phyloP scores from a whole-genome alignment of 2,329 filamentous ascomycete species.

The Fusarium sp. region DNA sequence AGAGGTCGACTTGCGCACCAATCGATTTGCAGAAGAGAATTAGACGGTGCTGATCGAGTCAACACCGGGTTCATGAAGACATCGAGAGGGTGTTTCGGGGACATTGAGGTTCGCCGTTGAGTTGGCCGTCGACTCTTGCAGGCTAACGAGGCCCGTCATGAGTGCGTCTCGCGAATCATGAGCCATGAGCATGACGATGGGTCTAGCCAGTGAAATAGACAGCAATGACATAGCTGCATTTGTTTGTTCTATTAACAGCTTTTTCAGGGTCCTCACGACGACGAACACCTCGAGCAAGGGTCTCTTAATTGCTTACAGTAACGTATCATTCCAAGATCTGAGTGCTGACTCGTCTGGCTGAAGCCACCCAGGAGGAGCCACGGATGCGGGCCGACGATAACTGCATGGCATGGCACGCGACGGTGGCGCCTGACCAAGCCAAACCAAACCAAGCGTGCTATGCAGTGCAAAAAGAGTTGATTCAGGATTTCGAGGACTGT shows the following conservation, averaged over 20 bases:
- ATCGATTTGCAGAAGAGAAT: slow-evolving; percentile 12
- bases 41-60: slow-evolving; percentile 18
- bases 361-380: slow-evolving; percentile 20
- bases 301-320: slow-evolving; percentile 24
- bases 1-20: slow-evolving; percentile 28
- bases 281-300: slow-evolving; percentile 14
- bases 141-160: background rate
- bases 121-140: background rate
- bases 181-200: background rate
- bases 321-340: slow-evolving; percentile 34
- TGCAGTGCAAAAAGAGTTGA: background rate
- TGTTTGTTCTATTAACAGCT: slow-evolving; percentile 8
- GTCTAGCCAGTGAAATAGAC: background rate
- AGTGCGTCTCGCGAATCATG: background rate
- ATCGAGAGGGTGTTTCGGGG: background rate
- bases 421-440: background rate
- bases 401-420: slow-evolving; percentile 23
- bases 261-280: slow-evolving; percentile 7
- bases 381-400: slow-evolving; percentile 17
- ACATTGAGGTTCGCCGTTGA: background rate
- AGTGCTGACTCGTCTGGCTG: slow-evolving; percentile 24
- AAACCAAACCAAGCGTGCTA: background rate
- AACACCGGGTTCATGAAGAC: background rate
- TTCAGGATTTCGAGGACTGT: background rate
- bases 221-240: slow-evolving; percentile 24